A percentile compares a stretch with the other conserved stretches of the same genome.
These are phyloP conservation scores for Neurospora intermedia DNA, from an alignment of 495 filamentous ascomycete genomes.

Conservation along the genomic window DNA sequence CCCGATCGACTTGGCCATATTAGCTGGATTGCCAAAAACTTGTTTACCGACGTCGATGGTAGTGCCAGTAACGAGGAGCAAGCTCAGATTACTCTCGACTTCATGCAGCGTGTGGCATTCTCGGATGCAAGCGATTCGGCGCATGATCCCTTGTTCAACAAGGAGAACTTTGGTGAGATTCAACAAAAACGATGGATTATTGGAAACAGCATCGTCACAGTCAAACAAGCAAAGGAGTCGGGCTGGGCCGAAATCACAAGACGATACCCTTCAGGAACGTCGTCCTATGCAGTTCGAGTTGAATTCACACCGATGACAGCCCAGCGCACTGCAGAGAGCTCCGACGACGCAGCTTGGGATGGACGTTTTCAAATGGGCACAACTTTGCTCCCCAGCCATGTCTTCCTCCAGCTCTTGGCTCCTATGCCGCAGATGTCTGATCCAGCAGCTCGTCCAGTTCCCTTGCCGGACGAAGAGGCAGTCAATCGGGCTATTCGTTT, in stretches of 20 bases:
- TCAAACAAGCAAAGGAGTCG: conserved; percentile 65
- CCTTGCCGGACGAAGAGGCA: conserved; percentile 71
- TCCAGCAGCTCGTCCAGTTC: conserved; percentile 55
- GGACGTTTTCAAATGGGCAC: conserved; percentile 32
- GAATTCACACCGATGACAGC: conserved; percentile 55
- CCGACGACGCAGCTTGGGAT: conserved; percentile 28
- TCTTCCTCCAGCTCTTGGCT: conserved; percentile 71
- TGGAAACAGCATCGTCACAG: conserved; percentile 76
- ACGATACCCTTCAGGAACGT: conserved; percentile 75
- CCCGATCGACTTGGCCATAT: conserved; percentile 74
- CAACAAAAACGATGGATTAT: conserved; percentile 73
- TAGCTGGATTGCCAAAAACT: conserved; percentile 81
- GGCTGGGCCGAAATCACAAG: conserved; percentile 73
- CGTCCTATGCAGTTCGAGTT: conserved; percentile 63
- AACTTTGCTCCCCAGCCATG: conserved; percentile 65
- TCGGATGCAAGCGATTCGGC: conserved; percentile 67
- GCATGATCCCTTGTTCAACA: conserved; percentile 53
- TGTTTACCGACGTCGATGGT: conserved; percentile 65
- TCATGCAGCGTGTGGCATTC: conserved; percentile 87
- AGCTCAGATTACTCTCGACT: conserved; percentile 84
- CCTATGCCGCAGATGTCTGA: conserved; percentile 52
- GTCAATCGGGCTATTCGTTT: conserved; percentile 62
- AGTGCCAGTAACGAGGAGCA: conserved; percentile 78
- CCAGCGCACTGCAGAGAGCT: conserved; percentile 47
- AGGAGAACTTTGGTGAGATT: conserved; percentile 54